Conservation (phyloP, 768 basidiomycete species). For the Jaapia argillacea region DNA sequence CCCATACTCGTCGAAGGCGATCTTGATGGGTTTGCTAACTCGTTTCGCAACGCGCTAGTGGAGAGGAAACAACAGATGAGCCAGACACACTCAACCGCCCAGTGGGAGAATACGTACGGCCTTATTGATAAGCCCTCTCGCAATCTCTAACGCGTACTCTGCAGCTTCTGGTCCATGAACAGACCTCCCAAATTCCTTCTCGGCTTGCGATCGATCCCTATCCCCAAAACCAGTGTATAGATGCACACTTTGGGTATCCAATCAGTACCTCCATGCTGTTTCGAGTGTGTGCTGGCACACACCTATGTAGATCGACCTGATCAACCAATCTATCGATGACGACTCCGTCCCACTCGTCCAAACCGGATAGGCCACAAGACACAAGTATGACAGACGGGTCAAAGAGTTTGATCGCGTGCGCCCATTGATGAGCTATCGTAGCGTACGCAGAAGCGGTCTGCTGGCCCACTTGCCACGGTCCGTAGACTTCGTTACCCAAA, state of each 20-base stretch:
- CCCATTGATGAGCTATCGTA: slow-evolving; percentile 49
- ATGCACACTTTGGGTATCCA: slow-evolving; percentile 9
- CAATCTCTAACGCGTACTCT: slow-evolving; percentile 15
- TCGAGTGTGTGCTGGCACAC: background rate
- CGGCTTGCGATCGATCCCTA: slow-evolving; percentile 12
- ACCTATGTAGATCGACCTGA: slow-evolving; percentile 15
- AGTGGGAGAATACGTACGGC: slow-evolving; percentile 10
- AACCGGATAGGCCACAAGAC: slow-evolving; percentile 35
- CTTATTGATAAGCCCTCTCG: slow-evolving; percentile 14
- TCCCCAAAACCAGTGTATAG: slow-evolving; percentile 15
- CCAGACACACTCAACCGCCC: no score
- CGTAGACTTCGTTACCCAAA: slow-evolving; percentile 48
- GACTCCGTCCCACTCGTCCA: slow-evolving; percentile 28
- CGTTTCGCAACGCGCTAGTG: slow-evolving; percentile 10
- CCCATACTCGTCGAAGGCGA: slow-evolving; percentile 17
- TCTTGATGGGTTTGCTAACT: slow-evolving; percentile 12
- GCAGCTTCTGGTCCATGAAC: slow-evolving; percentile 16
- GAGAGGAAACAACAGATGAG: no score
- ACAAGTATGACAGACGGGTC: slow-evolving; percentile 47
- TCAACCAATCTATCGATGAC: slow-evolving; percentile 15
- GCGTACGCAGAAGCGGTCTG: slow-evolving; percentile 45
- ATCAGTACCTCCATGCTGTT: background rate
- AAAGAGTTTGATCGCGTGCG: slow-evolving; percentile 45
- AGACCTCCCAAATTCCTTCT: slow-evolving; percentile 13
- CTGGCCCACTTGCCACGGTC: slow-evolving; percentile 49